phyloP scores from a whole-genome alignment of 2,329 filamentous ascomycete genomes.

The Alternaria atra region DNA sequence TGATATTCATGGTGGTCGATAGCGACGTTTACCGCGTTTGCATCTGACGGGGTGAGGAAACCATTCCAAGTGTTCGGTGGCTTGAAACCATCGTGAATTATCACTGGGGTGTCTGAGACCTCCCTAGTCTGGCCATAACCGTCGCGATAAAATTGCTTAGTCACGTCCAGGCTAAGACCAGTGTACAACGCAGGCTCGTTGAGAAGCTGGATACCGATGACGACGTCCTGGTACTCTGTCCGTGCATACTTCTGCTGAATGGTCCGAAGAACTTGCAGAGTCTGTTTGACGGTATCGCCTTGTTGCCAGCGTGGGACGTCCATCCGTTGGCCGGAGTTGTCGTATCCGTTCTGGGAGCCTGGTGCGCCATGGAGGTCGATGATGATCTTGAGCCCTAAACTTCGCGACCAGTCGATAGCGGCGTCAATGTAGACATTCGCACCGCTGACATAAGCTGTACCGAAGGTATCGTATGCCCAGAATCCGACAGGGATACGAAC shows the following conservation, averaged over 20 bases:
- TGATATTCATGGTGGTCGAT: constrained; percentile 77
- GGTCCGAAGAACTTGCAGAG: constrained; percentile 64
- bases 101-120: constrained; percentile 59
- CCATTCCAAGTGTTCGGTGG: constrained; percentile 67
- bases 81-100: constrained; percentile 67
- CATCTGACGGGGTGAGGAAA: constrained; percentile 63
- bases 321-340: constrained; percentile 66
- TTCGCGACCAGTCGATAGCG: constrained; percentile 66
- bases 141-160: constrained; percentile 65
- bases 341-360: constrained; percentile 68
- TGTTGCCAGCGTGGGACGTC: constrained; percentile 56
- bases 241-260: constrained; percentile 67
- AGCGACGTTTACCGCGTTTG: constrained; percentile 63
- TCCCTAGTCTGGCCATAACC: constrained; percentile 60
- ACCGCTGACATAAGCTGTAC: constrained; percentile 61
- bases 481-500: constrained; percentile 68
- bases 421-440: constrained; percentile 63
- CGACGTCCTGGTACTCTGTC: constrained; percentile 64
- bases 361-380: constrained; percentile 68
- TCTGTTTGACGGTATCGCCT: constrained; percentile 60
- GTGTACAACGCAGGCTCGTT: constrained; percentile 63
- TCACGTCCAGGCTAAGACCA: constrained; percentile 56
- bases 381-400: constrained; percentile 63
- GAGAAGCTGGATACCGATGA: constrained; percentile 65
- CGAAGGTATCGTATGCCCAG: constrained; percentile 65